phyloP scores from a whole-genome alignment of 2,329 filamentous ascomycete species.

The Alternaria postmessia region DNA sequence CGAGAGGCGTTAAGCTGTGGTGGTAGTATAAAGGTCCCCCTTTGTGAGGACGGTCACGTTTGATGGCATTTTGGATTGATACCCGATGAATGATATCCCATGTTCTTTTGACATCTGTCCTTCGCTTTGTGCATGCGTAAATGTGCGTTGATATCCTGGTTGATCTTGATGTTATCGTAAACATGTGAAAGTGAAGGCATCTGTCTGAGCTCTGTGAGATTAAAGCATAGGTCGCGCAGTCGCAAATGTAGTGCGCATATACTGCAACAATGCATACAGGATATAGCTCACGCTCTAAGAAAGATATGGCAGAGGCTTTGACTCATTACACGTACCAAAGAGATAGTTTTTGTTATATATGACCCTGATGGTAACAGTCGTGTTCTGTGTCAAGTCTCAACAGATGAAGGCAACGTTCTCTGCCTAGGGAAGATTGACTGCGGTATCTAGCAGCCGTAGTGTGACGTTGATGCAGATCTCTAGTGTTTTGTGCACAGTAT shows the following conservation, averaged over 20 bases:
- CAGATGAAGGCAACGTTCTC: too few relatives aligned
- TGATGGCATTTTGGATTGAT: neutral
- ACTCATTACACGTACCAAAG: too few relatives aligned
- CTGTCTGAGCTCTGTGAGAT: neutral
- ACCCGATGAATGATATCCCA: slow-evolving; percentile 8
- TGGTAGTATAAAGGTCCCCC: too few relatives aligned
- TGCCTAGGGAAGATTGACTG: too few relatives aligned
- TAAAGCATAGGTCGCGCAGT: neutral
- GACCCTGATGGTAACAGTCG: too few relatives aligned
- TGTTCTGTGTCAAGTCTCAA: too few relatives aligned
- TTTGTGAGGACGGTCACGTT: neutral
- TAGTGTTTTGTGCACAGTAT: neutral
- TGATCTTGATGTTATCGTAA: neutral
- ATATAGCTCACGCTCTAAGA: too few relatives aligned
- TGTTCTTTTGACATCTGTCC: neutral
- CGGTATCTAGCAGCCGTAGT: neutral
- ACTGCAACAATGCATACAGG: too few relatives aligned
- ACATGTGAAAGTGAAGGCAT: too few relatives aligned
- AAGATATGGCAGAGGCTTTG: too few relatives aligned
- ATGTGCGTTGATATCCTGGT: neutral
- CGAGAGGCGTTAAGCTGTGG: neutral
- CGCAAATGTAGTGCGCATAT: too few relatives aligned
- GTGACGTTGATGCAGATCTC: neutral
- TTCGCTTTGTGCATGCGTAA: neutral
- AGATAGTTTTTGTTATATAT: too few relatives aligned